Percentiles rank a stretch among this genome's conserved stretches.
Evolutionary conservation across 2,329 filamentous ascomycete species (phyloP).

Genomic region (Capronia epimyces): DNA sequence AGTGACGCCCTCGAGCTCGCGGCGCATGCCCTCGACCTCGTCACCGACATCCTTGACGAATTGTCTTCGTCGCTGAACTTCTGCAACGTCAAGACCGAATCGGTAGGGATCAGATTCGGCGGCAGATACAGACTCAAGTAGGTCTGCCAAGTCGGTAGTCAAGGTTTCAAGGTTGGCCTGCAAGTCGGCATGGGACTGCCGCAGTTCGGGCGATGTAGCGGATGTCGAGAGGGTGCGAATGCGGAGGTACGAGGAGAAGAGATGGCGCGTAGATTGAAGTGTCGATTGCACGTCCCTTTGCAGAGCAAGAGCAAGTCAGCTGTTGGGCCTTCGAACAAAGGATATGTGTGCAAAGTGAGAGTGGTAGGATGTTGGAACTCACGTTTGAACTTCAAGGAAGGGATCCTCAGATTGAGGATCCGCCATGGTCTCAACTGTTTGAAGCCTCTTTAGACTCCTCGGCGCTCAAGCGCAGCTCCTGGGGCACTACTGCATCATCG

Average conservation of each 20-base stretch:
- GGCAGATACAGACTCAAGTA: conserved; percentile 78
- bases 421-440: conserved; percentile 10
- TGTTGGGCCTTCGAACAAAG: background rate
- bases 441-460: background rate
- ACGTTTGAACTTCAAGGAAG: conserved; percentile 47
- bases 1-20: conserved; percentile 61
- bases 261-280: conserved; percentile 71
- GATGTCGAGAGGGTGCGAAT: conserved; percentile 79
- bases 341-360: background rate
- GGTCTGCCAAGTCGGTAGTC: conserved; percentile 79
- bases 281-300: conserved; percentile 79
- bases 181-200: conserved; percentile 66
- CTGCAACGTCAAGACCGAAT: conserved; percentile 77
- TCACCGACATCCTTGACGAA: conserved; percentile 84
- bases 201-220: conserved; percentile 63
- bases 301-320: conserved; percentile 2
- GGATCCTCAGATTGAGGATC: conserved; percentile 35
- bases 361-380: conserved; percentile 20
- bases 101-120: conserved; percentile 81
- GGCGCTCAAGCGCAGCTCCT: background rate
- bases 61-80: conserved; percentile 71
- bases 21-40: conserved; percentile 84
- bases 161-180: conserved; percentile 69
- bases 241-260: conserved; percentile 91
- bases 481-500: background rate